Percentiles rank a stretch among this genome's conserved stretches.
Evolutionary conservation across 2,329 filamentous ascomycete species (phyloP).

Genomic region (Aaosphaeria arxii): DNA sequence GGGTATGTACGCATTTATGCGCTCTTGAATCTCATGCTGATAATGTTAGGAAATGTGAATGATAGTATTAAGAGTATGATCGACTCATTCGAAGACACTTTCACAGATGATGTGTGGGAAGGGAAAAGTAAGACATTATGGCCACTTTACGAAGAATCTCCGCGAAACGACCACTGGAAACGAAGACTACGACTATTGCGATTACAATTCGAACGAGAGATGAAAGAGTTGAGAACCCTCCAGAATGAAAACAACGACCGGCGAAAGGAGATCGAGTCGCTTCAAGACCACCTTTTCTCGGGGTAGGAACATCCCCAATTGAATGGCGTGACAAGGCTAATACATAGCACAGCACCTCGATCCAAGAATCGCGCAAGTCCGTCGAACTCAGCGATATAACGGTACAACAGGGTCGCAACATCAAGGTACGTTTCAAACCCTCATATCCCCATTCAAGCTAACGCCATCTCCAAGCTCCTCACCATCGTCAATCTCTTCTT

Average conservation of each 20-base stretch:
- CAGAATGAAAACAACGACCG: slow-evolving; percentile 53
- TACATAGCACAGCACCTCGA: slow-evolving; percentile 43
- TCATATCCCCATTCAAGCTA: too few relatives aligned
- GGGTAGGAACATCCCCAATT: slow-evolving; percentile 34
- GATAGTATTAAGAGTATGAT: slow-evolving; percentile 59
- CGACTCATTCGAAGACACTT: slow-evolving; percentile 55
- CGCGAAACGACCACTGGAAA: slow-evolving; percentile 48
- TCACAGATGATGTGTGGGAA: slow-evolving; percentile 58
- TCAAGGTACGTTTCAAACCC: slow-evolving; percentile 44
- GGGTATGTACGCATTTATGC: background rate
- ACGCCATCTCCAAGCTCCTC: too few relatives aligned
- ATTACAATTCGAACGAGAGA: slow-evolving; percentile 51
- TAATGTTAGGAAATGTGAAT: slow-evolving; percentile 54
- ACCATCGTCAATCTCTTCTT: slow-evolving; percentile 39
- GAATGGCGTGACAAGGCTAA: background rate
- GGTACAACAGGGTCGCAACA: slow-evolving; percentile 59
- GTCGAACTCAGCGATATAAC: slow-evolving; percentile 55
- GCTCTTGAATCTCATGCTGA: background rate
- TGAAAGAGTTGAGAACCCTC: slow-evolving; percentile 48
- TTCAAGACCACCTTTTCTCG: slow-evolving; percentile 62
- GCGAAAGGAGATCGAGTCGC: slow-evolving; percentile 53
- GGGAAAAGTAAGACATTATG: slow-evolving; percentile 55
- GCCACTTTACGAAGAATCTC: slow-evolving; percentile 51
- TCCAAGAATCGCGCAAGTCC: slow-evolving; percentile 59
- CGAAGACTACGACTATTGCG: slow-evolving; percentile 48